Evolutionary conservation across 805 yeast species (phyloP), one percentile per base, ranked within the genome.

Genomic region (Ascoidea tarda): DNA sequence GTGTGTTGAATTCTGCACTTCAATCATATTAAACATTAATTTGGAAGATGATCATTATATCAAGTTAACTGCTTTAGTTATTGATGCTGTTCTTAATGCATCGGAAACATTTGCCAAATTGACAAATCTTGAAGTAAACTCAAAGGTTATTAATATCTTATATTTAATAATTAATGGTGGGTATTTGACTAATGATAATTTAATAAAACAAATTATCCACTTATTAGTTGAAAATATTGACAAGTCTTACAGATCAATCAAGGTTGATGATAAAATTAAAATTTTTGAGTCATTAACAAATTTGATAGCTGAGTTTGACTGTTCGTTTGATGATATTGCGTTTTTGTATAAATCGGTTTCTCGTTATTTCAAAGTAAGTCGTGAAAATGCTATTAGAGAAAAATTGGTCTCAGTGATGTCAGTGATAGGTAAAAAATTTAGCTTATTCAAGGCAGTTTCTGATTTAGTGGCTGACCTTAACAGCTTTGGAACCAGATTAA

Each of bases 401-500:
- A 74, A 77, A 3, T 70, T 91, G 45, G 78, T 82, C n/a, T 64
- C 67, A 2, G 76, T 88, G 2, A 82, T 87, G 57, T 59, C 60
- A 1, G 75, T 77, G 21, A 71, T 91, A 51, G 87, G 89, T 16
- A 62, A 60, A 2, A 75, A 74, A 51, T 77, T 77, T 52, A 59
- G 62, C 1, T 72, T 70, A 1, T 69, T 76, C 32, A 59, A 66
- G 16, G 62, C 66, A 5, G 78, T 82, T 32, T 77, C 83, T 1
- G 59, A 61, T 0, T 63, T 88, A n/a, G 62, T 87, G 12, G 67
- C 67, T 1, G 88, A 80, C 46, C 68, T 91, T 55, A 90, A 93
- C 62, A 71, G 96, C 0, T 86, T 72, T 60, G 78, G 89, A 0
- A 62, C 63, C 1, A 76, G 67, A 44, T 73, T 87, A 51, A 67